Base-by-base conservation (phyloP, 1,284 basidiomycete genomes). In the Tylopilus sp. region DNA sequence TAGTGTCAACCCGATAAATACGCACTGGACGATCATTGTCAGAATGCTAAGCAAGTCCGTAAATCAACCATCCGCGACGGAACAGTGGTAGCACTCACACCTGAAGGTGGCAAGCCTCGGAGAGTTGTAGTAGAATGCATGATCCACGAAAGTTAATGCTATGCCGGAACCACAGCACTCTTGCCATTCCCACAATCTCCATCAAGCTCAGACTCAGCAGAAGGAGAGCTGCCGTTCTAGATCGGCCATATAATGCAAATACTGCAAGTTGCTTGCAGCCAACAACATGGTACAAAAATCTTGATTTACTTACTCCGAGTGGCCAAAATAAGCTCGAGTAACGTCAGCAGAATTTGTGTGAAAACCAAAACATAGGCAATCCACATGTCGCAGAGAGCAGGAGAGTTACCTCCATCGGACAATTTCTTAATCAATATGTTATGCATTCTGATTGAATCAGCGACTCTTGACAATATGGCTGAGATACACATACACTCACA, bases 161-260 rank as follows among this genome's bases (percentile, higher is more conserved):
- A 12, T 36, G 44, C 32, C 22, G 44, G 33, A 52, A 47, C 44
- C 44, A 73, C 18, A 73, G 0, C 18, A 65, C 13, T 19, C 60
- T 66, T 19, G 36, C 24, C n/a, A 53, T 29, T 26, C 58, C 62
- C 3, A 24, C 61, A 33, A 57, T 3, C 52, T 76, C 72, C 18
- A 22, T 10, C 33, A 60, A 7, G 26, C 74, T 71, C 39, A 75
- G 52, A 44, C 56, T 16, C 4, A 16, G 47, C 6, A 73, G 24
- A 2, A 73, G 15, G 26, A 65, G 38, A 16, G 33, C 63, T 9
- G 76, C 39, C 22, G 7, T 64, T 22, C 39, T 71, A 15, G 74
- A 73, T 57, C 58, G 61, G n/a, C 74, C 70, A 22, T 72, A 72
- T 18, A 75, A 51, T 24, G 67, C 72, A 53, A 68, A 63, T 24